phyloP scores from a whole-genome alignment of 768 basidiomycete genomes.

The Steccherinum ochraceum region DNA sequence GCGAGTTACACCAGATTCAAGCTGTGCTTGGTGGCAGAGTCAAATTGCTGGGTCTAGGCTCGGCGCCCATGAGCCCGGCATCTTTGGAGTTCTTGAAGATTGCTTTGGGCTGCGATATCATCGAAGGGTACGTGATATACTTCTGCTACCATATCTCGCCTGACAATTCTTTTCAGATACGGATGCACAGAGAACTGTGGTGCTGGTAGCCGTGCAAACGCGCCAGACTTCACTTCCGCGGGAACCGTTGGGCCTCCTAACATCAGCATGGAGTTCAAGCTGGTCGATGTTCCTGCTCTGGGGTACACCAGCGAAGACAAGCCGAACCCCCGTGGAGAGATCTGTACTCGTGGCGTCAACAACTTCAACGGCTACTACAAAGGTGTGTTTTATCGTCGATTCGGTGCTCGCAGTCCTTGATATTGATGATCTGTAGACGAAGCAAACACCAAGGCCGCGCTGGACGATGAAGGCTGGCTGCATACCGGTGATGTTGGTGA shows the following conservation, averaged over 20 bases:
- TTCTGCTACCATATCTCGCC: neutral
- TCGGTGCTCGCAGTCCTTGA: neutral
- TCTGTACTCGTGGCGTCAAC: slow-evolving; percentile 62
- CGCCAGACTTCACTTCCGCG: slow-evolving; percentile 52
- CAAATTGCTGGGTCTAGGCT: slow-evolving; percentile 63
- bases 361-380: slow-evolving; percentile 70
- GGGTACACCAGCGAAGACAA: slow-evolving; percentile 81
- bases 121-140: slow-evolving; percentile 53
- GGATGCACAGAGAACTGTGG: slow-evolving; percentile 88
- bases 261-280: slow-evolving; percentile 73
- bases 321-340: slow-evolving; percentile 88
- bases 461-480: slow-evolving; percentile 89
- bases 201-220: slow-evolving; percentile 47
- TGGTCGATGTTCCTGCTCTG: slow-evolving; percentile 87
- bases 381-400: slow-evolving; percentile 35
- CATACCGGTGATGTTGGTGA: slow-evolving; percentile 87
- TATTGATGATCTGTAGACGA: slow-evolving; percentile 43
- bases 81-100: slow-evolving; percentile 91
- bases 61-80: slow-evolving; percentile 81
- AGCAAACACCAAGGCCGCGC: slow-evolving; percentile 70
- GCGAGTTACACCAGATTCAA: no score
- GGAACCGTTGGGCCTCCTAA: slow-evolving; percentile 84
- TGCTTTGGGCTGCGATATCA: slow-evolving; percentile 63
- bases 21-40: slow-evolving; percentile 80
- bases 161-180: slow-evolving; percentile 38